Percentiles rank a stretch among this genome's conserved stretches.
These are phyloP conservation scores for Puya raimondii DNA, from an alignment of 176 grass and related monocot genomes.

Conservation along the genomic window DNA sequence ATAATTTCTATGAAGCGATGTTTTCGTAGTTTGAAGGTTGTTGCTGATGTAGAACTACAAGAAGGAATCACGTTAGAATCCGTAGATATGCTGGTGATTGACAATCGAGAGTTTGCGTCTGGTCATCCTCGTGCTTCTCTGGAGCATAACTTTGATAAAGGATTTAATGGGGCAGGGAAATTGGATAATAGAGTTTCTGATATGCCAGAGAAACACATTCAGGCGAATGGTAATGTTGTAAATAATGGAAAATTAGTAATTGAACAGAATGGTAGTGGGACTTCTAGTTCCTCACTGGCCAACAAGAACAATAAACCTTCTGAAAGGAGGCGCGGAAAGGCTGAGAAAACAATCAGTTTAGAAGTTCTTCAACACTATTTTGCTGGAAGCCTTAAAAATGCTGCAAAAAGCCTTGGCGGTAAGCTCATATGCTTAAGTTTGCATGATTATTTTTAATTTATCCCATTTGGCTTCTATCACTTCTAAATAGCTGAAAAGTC, in stretches of 20 bases:
- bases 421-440: conserved; percentile 22
- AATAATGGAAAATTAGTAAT: conserved; percentile 30
- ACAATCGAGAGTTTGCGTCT: conserved; percentile 35
- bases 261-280: conserved; percentile 36
- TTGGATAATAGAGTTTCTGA: conserved; percentile 24
- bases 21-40: conserved; percentile 64
- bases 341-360: conserved; percentile 92
- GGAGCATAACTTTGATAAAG: conserved; percentile 21
- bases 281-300: conserved; percentile 42
- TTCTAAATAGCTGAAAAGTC: neutral
- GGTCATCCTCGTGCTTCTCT: conserved; percentile 24
- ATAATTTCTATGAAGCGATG: conserved; percentile 42
- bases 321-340: conserved; percentile 82
- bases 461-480: neutral
- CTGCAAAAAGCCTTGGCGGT: conserved; percentile 92
- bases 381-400: conserved; percentile 81
- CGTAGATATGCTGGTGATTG: conserved; percentile 35
- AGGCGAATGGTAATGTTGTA: conserved; percentile 30
- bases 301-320: conserved; percentile 37
- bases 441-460: neutral
- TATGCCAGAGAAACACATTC: conserved; percentile 22
- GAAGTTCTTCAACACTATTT: conserved; percentile 94
- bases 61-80: conserved; percentile 31
- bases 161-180: conserved; percentile 12
- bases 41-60: conserved; percentile 31